These are phyloP conservation scores for Aspergillus uvarum DNA, from an alignment of 2,329 filamentous ascomycete genomes.

Conservation along the genomic window DNA sequence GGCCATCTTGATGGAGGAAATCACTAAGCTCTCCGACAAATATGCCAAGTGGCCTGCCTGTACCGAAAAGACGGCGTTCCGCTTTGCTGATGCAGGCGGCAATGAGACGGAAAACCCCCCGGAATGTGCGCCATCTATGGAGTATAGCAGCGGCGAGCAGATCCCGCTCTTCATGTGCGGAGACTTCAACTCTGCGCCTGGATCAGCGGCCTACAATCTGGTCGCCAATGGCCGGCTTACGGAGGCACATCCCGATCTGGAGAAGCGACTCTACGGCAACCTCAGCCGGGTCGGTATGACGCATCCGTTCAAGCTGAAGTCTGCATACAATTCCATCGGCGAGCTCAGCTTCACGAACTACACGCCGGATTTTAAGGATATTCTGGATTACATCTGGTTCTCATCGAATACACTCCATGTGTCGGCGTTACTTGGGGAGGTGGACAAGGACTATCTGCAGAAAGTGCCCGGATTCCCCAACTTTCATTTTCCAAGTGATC, in stretches of 20 bases:
- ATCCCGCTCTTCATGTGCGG: constrained; percentile 91
- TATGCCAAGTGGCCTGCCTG: constrained; percentile 77
- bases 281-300: constrained; percentile 90
- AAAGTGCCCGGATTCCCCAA: constrained; percentile 89
- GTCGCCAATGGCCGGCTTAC: constrained; percentile 76
- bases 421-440: constrained; percentile 77
- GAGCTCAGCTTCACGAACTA: constrained; percentile 96
- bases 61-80: constrained; percentile 69
- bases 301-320: constrained; percentile 91
- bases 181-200: constrained; percentile 88
- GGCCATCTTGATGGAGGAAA: constrained; percentile 88
- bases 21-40: constrained; percentile 80
- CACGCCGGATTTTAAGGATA: constrained; percentile 85
- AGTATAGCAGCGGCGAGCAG: constrained; percentile 81
- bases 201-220: constrained; percentile 88
- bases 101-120: constrained; percentile 46
- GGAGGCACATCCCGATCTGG: constrained; percentile 77
- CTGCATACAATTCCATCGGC: constrained; percentile 80
- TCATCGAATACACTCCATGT: constrained; percentile 86
- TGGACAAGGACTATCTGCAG: constrained; percentile 81
- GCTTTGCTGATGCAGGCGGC: constrained; percentile 51
- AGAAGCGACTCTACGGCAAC: constrained; percentile 81
- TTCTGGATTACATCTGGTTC: constrained; percentile 98
- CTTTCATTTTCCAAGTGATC: constrained; percentile 91
- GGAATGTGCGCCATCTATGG: constrained; percentile 74